Percentiles rank a stretch among this genome's conserved stretches.
phyloP scores from a whole-genome alignment of 192 early-diverging fungal species.

The Coemansia sp. region DNA sequence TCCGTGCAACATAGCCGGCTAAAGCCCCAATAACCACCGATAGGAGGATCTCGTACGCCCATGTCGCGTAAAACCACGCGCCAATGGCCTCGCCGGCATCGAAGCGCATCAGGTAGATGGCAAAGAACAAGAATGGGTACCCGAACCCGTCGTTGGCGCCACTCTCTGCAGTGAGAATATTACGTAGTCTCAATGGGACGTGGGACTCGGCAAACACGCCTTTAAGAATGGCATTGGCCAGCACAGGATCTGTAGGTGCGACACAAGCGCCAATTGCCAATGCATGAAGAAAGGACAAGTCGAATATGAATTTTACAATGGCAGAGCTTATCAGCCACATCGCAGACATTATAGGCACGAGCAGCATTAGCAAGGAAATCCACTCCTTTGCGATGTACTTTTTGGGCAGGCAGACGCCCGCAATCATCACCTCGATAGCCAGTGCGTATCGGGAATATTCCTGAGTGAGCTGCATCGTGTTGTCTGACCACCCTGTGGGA shows the following conservation, averaged over 20 bases:
- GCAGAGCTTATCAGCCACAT: conserved; percentile 77
- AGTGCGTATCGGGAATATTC: conserved; percentile 76
- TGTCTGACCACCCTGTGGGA: conserved; percentile 58
- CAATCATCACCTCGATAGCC: conserved; percentile 83
- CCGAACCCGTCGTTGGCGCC: conserved; percentile 88
- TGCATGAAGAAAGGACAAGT: conserved; percentile 59
- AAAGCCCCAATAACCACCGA: conserved; percentile 68
- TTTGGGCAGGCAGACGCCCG: conserved; percentile 78
- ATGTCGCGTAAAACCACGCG: conserved; percentile 75
- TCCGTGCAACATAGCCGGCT: conserved; percentile 68
- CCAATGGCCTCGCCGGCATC: conserved; percentile 63
- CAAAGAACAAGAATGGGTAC: conserved; percentile 79
- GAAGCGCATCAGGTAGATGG: conserved; percentile 64
- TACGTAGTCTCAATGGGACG: conserved; percentile 71
- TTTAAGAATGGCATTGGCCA: conserved; percentile 92
- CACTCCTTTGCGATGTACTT: conserved; percentile 70
- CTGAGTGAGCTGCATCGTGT: conserved; percentile 58
- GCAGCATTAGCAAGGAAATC: conserved; percentile 63
- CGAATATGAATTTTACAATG: conserved; percentile 61
- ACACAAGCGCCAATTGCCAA: conserved; percentile 79
- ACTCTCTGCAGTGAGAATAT: conserved; percentile 76
- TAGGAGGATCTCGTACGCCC: conserved; percentile 75
- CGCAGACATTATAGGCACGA: conserved; percentile 74
- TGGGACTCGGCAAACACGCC: conserved; percentile 90
- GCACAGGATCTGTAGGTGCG: conserved; percentile 91